These are phyloP conservation scores for Wallacemonas rigidus DNA, from an alignment of 208 protist genomes.

Conservation along the genomic window DNA sequence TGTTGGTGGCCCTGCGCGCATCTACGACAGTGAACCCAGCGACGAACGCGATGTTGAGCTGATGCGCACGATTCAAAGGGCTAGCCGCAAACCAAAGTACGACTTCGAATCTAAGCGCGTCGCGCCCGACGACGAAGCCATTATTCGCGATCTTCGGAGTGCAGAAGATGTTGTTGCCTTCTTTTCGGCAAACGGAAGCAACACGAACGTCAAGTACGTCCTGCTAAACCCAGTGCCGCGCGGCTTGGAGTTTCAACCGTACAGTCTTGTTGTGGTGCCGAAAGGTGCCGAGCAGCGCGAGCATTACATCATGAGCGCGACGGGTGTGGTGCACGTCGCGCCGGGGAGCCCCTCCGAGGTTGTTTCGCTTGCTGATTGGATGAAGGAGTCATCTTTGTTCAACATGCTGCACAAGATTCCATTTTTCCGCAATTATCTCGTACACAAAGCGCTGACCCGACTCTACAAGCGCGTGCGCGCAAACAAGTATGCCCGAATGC, in stretches of 20 bases:
- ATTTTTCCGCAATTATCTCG: constrained; percentile 92
- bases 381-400: constrained; percentile 92
- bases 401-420: constrained; percentile 91
- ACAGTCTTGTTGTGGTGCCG: constrained; percentile 88
- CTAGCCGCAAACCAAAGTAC: constrained; percentile 59
- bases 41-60: constrained; percentile 84
- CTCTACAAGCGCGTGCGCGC: constrained; percentile 78
- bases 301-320: constrained; percentile 94
- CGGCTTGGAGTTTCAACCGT: constrained; percentile 89
- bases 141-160: constrained; percentile 80
- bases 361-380: constrained; percentile 91
- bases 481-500: constrained; percentile 72
- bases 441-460: constrained; percentile 91
- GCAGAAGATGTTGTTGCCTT: constrained; percentile 94
- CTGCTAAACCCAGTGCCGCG: constrained; percentile 83
- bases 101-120: constrained; percentile 45
- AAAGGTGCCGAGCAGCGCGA: constrained; percentile 77
- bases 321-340: constrained; percentile 91
- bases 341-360: constrained; percentile 90
- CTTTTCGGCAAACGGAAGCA: constrained; percentile 90
- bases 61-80: constrained; percentile 82
- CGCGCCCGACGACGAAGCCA: constrained; percentile 83
- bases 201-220: constrained; percentile 92
- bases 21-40: constrained; percentile 4
- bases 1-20: constrained; percentile 6